Base-by-base conservation (phyloP, 768 basidiomycete species). In the Pholiota molesta region DNA sequence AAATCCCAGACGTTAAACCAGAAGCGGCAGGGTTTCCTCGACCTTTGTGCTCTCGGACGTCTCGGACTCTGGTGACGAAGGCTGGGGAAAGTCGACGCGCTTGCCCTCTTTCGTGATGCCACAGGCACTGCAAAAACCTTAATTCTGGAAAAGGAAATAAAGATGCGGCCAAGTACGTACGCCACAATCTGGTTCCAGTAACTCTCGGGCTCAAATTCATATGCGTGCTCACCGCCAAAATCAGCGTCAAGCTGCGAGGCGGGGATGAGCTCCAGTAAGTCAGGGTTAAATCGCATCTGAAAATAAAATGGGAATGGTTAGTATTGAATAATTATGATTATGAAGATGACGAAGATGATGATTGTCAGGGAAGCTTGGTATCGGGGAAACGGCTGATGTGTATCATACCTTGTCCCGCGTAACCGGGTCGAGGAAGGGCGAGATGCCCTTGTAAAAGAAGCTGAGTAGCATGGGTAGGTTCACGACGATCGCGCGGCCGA, bases 271-370 rank as follows among this genome's bases (percentile, higher is more conserved):
- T 92, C 90, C 40, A 82, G 72, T 5, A 96, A 79, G 66, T 93
- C 83, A 4, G 94, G 93, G 70, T 96, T 96, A 73, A 96, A 95
- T 23, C 89, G 86, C 88, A 95, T 92, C 90, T 92, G 45, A 10
- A 49, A 42, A 14, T n/a, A 26, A 49, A 49, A 21, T 2, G 47
- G 55, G 21, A 19, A 10, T 28, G 10, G 39, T 39, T 21, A 40
- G 16, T 28, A 17, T 10, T 40, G 35, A 28, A n/a, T 56, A 40
- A 26, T 21, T 28, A 5, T 40, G 35, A 28, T 28, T 55, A 39
- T 31, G 9, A 21, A 4, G 55, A 35, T 19, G 21, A n/a, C 16
- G 21, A 61, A 31, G 9, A 45, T 21, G 49, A 53, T 19, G 5
- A 33, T 44, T 42, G 52, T 45, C 16, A 61, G 60, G 29, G 31